Evolutionary conservation across 1,284 basidiomycete species (phyloP), one percentile per base, ranked within the genome.

Genomic region (Trametes polyzona): DNA sequence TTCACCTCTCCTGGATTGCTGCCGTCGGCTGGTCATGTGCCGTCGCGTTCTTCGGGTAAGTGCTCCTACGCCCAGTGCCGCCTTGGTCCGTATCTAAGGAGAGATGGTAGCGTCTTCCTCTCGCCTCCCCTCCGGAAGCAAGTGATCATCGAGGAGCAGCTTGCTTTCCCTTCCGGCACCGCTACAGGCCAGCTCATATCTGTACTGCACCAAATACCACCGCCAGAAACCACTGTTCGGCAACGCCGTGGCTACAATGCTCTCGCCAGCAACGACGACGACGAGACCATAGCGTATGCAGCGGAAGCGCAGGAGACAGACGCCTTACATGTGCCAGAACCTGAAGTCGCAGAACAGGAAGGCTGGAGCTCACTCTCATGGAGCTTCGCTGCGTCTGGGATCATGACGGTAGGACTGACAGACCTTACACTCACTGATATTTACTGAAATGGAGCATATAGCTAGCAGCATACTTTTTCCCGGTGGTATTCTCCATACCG

Each of bases 111-210:
- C 5, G 95, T 98, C 16, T 97, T 98, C 72, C 81, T 98, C 52
- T 96, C 96, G 0, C 92, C 93, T 7, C 96, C 96, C 1, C 81
- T 98, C 37, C 86, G 96, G 42, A 91, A 93, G 67, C 95, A 97
- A 84, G 94, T 97, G 88, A 96, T 98, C 56, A 87, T 98, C 40
- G 90, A 95, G 71, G 96, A 98, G 71, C 88, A 96, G 71, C 84
- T 98, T 14, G 81, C 92, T 0, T 98, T 98, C 65, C 96, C 96
- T 0, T 95, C 92, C 0, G 96, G 96, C 21, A 97, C 92, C n/a
- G 96, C 96, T 0, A 98, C 96, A 0, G 96, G 96, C 1, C 96
- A 98, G 68, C 80, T 98, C 17, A 95, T 98, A 44, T 90, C 93
- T 1, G 91, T 98, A 10, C 80, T 98, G n/a, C 95, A 98, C 67